Conservation (phyloP, 176 grass and related monocot species). For the Hyparrhenia diplandra region DNA sequence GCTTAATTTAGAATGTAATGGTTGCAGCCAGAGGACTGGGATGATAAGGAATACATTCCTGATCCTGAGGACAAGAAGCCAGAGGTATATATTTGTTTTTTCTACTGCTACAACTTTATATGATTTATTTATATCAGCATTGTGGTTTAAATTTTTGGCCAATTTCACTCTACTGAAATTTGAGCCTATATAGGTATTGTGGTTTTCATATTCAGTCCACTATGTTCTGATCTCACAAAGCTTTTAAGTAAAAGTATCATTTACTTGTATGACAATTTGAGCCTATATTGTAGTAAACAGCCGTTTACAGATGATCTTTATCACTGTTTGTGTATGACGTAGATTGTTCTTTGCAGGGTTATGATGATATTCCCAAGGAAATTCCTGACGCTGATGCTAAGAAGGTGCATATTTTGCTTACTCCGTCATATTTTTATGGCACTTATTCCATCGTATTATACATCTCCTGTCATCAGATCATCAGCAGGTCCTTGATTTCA, state of each 20-base stretch:
- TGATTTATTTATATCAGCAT: slow-evolving; percentile 8
- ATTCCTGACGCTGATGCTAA: slow-evolving; percentile 78
- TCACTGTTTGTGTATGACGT: not conserved
- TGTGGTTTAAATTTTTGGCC: not conserved
- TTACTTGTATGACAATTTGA: not conserved
- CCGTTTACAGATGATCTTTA: not conserved
- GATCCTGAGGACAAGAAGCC: slow-evolving; percentile 88
- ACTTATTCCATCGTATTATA: not conserved
- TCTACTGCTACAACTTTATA: not conserved
- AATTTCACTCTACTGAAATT: not conserved
- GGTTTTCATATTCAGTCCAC: not conserved
- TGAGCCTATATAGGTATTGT: no score
- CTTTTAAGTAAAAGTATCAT: not conserved
- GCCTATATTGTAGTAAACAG: not conserved
- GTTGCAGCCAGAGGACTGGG: slow-evolving; percentile 87
- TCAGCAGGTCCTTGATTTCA: not conserved
- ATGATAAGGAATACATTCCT: slow-evolving; percentile 90
- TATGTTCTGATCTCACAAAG: not conserved
- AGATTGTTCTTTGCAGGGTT: slow-evolving; percentile 48
- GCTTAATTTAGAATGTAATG: not conserved
- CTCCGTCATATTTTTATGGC: not conserved
- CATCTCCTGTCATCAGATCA: not conserved
- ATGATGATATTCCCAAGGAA: slow-evolving; percentile 85
- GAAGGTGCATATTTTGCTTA: slow-evolving; percentile 46
- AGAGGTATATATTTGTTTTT: slow-evolving; percentile 43